Percentiles rank a stretch among this genome's conserved stretches.
phyloP scores from a whole-genome alignment of 495 filamentous ascomycete species.

The Cercophora scortea region DNA sequence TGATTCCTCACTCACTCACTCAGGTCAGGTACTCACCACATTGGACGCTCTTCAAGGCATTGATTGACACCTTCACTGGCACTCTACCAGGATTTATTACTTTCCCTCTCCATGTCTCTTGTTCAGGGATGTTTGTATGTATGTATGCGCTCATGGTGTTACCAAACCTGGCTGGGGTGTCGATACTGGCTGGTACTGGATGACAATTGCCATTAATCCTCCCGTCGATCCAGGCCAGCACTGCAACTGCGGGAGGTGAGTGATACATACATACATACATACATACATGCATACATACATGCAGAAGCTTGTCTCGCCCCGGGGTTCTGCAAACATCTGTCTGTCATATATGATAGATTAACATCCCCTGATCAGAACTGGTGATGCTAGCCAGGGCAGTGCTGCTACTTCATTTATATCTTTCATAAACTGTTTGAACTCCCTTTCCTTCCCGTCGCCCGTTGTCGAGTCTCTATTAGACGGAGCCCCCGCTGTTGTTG shows the following conservation, averaged over 20 bases:
- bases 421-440: not conserved
- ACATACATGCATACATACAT: not conserved
- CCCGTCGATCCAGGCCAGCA: no score
- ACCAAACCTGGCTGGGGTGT: no score
- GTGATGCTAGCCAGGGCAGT: no score
- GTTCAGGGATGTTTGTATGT: not conserved
- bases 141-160: no score
- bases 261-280: not conserved
- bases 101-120: not conserved
- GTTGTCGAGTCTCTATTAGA: not conserved
- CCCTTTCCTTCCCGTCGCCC: not conserved
- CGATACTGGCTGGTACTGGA: no score
- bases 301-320: not conserved
- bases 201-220: no score
- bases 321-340: not conserved
- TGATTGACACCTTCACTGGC: no score
- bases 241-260: not conserved
- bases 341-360: not conserved
- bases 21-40: not conserved
- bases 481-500: no score
- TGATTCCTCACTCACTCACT: not conserved
- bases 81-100: no score
- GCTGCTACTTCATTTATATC: not conserved
- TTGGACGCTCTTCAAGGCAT: no score
- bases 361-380: not conserved